Base-by-base conservation (phyloP, 2,329 filamentous ascomycete species). In the Anthostomella pinea region DNA sequence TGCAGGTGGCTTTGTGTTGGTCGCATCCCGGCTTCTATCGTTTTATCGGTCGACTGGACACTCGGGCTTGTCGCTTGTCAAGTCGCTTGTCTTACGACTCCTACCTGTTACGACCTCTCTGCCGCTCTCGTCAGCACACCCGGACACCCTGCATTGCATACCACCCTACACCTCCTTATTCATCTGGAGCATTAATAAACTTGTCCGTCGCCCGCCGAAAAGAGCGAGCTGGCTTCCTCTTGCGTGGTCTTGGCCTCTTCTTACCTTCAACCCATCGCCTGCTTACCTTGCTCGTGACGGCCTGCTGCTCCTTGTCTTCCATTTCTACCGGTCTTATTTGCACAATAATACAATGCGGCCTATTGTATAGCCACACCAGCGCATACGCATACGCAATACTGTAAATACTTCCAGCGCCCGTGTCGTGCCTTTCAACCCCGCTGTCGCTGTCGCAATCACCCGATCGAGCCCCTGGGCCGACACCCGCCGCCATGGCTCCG, bases 401-500 rank as follows among this genome's bases (percentile, higher is more conserved):
- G 4, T 20, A 19, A 23, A 9, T 26, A 11, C 11, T 26, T n/a
- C 15, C 7, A 4, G 24, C 24, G 24, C 25, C 17, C 25, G 3
- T 16, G 4, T 22, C 19, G n/a, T 31, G 10, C 7, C 19, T n/a
- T 14, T n/a, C 4, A 13, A 7, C 30, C 14, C 15, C 37, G 28
- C 17, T 18, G 29, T 35, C 21, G 26, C 14, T 22, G 11, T 13
- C 8, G 13, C 22, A n/a, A 15, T 9, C 28, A 17, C 22, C 29
- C 3, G 19, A n/a, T n/a, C n/a, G n/a, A n/a, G n/a, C n/a, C n/a
- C n/a, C n/a, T n/a, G n/a, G n/a, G n/a, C n/a, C n/a, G 40, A 38
- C 40, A 43, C 41, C 38, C 21, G 39, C 29, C 33, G 43, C 35
- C 38, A 79, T 79, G 76, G 73, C 73, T 35, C 73, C 74, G n/a